Percentiles rank a stretch among this genome's conserved stretches.
Evolutionary conservation across 192 early-diverging fungal species (phyloP).

Genomic region (Pilaira anomala): DNA sequence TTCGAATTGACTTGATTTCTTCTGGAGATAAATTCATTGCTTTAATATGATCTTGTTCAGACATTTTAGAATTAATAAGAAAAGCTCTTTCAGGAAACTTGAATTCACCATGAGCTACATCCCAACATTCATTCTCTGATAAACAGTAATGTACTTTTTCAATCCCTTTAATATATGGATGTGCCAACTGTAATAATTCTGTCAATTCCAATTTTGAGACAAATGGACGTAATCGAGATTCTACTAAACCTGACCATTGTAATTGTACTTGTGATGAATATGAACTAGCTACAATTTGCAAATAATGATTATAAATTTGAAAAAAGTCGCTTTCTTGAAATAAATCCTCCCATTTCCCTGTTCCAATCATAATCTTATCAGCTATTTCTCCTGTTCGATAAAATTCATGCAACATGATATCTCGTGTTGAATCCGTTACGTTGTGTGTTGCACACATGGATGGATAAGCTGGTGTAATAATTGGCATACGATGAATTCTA

Average conservation of each 20-base stretch:
- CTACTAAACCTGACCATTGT: slow-evolving; percentile 86
- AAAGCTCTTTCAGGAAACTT: slow-evolving; percentile 33
- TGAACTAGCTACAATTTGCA: slow-evolving; percentile 87
- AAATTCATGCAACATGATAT: slow-evolving; percentile 83
- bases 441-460: slow-evolving; percentile 98
- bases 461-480: slow-evolving; percentile 98
- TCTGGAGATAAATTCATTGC: slow-evolving; percentile 19
- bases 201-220: slow-evolving; percentile 80
- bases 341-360: slow-evolving; percentile 72
- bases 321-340: slow-evolving; percentile 90
- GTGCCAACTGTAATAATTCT: slow-evolving; percentile 68
- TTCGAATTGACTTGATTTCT: slow-evolving; percentile 21
- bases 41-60: slow-evolving; percentile 6
- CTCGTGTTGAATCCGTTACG: slow-evolving; percentile 82
- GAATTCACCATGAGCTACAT: slow-evolving; percentile 66
- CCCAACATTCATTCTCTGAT: slow-evolving; percentile 65
- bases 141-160: slow-evolving; percentile 62
- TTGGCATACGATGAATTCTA: slow-evolving; percentile 87
- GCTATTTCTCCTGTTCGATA: slow-evolving; percentile 74
- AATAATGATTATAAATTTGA: slow-evolving; percentile 78
- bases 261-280: slow-evolving; percentile 69
- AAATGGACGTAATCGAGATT: slow-evolving; percentile 86
- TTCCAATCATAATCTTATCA: slow-evolving; percentile 71
- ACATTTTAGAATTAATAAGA: slow-evolving; percentile 8
- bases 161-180: slow-evolving; percentile 89